Percentiles rank a stretch among this genome's conserved stretches.
Evolutionary conservation across 2,329 filamentous ascomycete species (phyloP).

Genomic region (Endothia cerciana): DNA sequence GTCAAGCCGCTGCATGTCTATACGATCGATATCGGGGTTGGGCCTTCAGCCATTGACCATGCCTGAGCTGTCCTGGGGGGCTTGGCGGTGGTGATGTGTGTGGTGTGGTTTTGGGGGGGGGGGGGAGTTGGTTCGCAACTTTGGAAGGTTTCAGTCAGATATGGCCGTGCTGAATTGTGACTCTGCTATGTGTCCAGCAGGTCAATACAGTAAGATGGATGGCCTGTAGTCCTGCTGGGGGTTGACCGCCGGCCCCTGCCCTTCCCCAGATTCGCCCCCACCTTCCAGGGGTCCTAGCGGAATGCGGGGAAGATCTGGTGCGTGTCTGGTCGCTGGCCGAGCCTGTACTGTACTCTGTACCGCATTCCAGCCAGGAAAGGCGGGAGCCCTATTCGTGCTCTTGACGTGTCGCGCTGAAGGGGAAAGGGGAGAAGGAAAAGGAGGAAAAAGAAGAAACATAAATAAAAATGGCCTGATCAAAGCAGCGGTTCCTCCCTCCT

Average conservation of each 20-base stretch:
- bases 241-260: background rate
- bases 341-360: background rate
- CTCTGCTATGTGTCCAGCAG: too few relatives aligned
- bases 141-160: too few relatives aligned
- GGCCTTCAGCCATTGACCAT: conserved; percentile 26
- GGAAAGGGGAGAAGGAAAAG: background rate
- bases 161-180: too few relatives aligned
- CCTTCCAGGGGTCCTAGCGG: background rate
- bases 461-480: too few relatives aligned
- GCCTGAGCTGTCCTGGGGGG: conserved; percentile 5
- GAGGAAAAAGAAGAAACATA: background rate
- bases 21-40: conserved; percentile 22
- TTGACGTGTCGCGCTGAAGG: too few relatives aligned
- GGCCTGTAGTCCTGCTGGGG: too few relatives aligned
- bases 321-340: background rate
- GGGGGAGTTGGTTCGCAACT: too few relatives aligned
- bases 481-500: too few relatives aligned
- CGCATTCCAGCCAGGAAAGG: too few relatives aligned
- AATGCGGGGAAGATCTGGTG: background rate
- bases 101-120: background rate
- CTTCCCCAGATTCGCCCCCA: conserved; percentile 1
- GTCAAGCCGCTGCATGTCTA: conserved; percentile 24
- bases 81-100: too few relatives aligned
- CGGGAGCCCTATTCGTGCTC: too few relatives aligned
- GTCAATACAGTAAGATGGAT: too few relatives aligned